Base-by-base conservation (phyloP, 306 rosid genomes). In the Vicia faba region DNA sequence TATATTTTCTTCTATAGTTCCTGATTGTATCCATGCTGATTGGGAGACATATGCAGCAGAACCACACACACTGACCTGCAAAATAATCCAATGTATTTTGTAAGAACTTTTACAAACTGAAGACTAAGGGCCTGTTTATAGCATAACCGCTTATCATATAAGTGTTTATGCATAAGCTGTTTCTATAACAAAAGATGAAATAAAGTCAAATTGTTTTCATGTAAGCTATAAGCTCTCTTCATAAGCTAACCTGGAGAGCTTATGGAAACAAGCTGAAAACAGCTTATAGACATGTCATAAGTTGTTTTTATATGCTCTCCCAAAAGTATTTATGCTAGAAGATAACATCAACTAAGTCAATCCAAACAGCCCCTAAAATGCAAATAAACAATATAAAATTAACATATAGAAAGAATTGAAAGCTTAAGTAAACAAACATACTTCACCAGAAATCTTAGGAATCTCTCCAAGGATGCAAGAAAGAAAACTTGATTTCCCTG, bases 11-110 rank as follows among this genome's bases (percentile, higher is more conserved):
- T 95, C 99, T 74, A 95, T 95, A 80, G 84, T 95, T 71, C 99
- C 99, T 18, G 99, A 86, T 69, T 95, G 99, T 77, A 95, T 95
- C 99, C 99, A 95, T 16, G 99, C 95, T 14, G 99, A 86, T 77
- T 95, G 97, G 63, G 97, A 75, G 25, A 95, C 97, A 74, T 95
- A 95, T 45, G 97, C 99, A 68, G 88, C 79, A 79, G 87, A 85
- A 19, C 99, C 99, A 63, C 99, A 95, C 67, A 91, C 76, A 76
- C 69, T 79, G 36, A 95, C 99, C 99, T 95, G 85, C 68, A 71
- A 75, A 74, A 57, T 60, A 36, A 41, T 25, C 69, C 62, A 73
- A 68, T 62, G 49, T 55, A 75, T 73, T 69, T 60, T 46, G 58
- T 36, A 13, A 20, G 20, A 65, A 60, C 43, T 45, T 15, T 38